A percentile compares a stretch with the other conserved stretches of the same genome.
These are phyloP conservation scores for Exobasidium cylindrosporum DNA, from an alignment of 1,284 basidiomycete species.

Conservation along the genomic window DNA sequence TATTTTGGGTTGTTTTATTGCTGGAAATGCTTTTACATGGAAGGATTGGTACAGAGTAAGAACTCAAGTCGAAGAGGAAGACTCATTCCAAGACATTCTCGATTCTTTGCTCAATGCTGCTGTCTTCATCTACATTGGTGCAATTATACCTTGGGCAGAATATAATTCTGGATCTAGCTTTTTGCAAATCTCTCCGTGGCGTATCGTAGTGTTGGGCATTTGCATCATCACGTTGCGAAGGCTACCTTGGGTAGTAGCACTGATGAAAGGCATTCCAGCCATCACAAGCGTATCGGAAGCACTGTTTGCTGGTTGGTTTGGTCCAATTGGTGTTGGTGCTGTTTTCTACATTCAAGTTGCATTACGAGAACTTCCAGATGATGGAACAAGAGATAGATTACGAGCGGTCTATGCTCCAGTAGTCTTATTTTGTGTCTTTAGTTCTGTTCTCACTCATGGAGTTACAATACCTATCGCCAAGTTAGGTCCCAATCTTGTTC, in stretches of 20 bases:
- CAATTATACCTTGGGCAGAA: constrained; percentile 54
- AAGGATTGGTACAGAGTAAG: constrained; percentile 58
- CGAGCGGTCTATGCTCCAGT: constrained; percentile 58
- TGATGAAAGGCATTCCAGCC: constrained; percentile 43
- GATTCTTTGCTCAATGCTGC: constrained; percentile 60
- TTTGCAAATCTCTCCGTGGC: constrained; percentile 43
- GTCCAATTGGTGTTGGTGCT: constrained; percentile 55
- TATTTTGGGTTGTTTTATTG: constrained; percentile 57
- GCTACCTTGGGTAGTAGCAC: constrained; percentile 45
- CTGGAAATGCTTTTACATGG: constrained; percentile 56
- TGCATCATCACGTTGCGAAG: constrained; percentile 44
- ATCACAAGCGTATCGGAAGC: constrained; percentile 42
- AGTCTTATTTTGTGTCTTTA: constrained; percentile 60
- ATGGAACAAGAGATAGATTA: constrained; percentile 55
- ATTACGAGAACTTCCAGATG: constrained; percentile 57
- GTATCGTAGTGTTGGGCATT: constrained; percentile 47
- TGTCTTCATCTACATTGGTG: constrained; percentile 57
- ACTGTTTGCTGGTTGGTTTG: constrained; percentile 52
- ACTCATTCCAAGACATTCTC: constrained; percentile 61
- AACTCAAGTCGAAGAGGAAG: constrained; percentile 58
- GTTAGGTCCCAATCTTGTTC: constrained; percentile 40
- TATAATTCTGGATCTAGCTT: constrained; percentile 17
- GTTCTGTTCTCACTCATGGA: constrained; percentile 59
- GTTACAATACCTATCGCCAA: constrained; percentile 51
- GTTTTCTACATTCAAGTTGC: constrained; percentile 61